phyloP scores from a whole-genome alignment of 2,329 filamentous ascomycete genomes.

The Neopestalotiopsis sp. region DNA sequence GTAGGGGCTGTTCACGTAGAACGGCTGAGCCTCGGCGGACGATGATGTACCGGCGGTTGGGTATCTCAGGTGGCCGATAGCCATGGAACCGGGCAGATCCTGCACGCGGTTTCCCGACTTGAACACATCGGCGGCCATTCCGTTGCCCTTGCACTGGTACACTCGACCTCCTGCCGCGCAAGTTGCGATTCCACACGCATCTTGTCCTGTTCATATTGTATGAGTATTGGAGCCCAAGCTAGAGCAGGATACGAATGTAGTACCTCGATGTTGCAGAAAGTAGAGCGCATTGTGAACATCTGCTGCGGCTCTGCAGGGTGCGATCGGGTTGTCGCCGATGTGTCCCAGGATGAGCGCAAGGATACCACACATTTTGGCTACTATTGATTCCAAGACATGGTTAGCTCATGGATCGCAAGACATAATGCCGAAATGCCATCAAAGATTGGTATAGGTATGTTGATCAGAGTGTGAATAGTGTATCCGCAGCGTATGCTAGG shows the following conservation, averaged over 20 bases:
- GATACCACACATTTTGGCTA: constrained; percentile 53
- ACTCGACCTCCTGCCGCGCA: constrained; percentile 73
- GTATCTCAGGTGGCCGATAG: constrained; percentile 34
- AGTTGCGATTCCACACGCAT: constrained; percentile 72
- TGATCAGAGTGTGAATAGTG: constrained; percentile 19
- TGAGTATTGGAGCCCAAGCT: not conserved
- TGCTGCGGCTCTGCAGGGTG: constrained; percentile 46
- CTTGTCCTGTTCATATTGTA: not conserved
- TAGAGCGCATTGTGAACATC: constrained; percentile 65
- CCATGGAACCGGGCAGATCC: constrained; percentile 78
- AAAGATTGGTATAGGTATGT: not conserved
- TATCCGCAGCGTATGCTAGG: constrained; percentile 21
- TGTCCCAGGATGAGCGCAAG: constrained; percentile 61
- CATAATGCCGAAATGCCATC: not conserved
- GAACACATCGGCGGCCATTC: constrained; percentile 77
- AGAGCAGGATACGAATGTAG: not conserved
- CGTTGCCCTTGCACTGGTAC: constrained; percentile 80
- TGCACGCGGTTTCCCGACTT: constrained; percentile 65
- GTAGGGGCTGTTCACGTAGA: constrained; percentile 79
- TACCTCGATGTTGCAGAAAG: constrained; percentile 52
- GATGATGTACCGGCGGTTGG: constrained; percentile 17
- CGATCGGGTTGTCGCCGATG: constrained; percentile 25
- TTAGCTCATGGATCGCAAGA: not conserved
- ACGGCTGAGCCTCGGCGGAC: constrained; percentile 77
- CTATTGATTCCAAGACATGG: constrained; percentile 2